Base-by-base conservation (phyloP, 345 rosid species). In the Euphorbia pulcherrima region DNA sequence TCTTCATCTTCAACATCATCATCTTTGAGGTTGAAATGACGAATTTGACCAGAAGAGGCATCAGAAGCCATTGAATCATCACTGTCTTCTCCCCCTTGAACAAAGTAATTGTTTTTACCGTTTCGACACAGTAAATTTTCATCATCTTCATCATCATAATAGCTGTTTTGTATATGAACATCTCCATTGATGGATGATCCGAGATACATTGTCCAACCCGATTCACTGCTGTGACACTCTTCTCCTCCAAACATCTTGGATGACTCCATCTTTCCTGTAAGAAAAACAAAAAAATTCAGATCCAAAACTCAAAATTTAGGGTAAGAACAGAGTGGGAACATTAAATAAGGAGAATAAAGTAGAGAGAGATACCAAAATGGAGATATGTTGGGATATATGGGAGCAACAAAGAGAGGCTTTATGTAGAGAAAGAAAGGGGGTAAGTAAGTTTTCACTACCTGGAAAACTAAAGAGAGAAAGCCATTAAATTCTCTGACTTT, bases 151-250 rank as follows among this genome's bases (percentile, higher is more conserved):
- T 14, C 69, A 14, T 60, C 65, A 18, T 30, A 53, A 39, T 54
- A 54, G 59, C 64, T 61, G 9, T 65, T 23, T n/a, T 17, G 60
- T 3, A 33, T 33, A 7, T 33, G 37, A 33, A 33, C 37, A 33
- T 33, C 70, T 41, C 54, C 77, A 48, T 70, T 60, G 14, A 28
- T 39, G 50, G 83, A 83, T n/a, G 90, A 83, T 55, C 85, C 85
- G 37, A 86, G 80, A 67, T 86, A 86, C 91, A 74, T 84, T 20
- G 91, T 86, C 91, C 91, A 86, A 24, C 91, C 91, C n/a, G 91
- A 86, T 73, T 86, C 91, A 71, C 80, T 68, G 68, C 87, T 84
- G 41, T 79, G 76, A 75, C 87, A 76, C 77, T 81, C 89, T 69
- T 85, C 91, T 50, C 63, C 82, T 74, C 83, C 87, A 64, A 64